Evolutionary conservation across 2,329 filamentous ascomycete genomes (phyloP).

Genomic region (Diplodia mutila): DNA sequence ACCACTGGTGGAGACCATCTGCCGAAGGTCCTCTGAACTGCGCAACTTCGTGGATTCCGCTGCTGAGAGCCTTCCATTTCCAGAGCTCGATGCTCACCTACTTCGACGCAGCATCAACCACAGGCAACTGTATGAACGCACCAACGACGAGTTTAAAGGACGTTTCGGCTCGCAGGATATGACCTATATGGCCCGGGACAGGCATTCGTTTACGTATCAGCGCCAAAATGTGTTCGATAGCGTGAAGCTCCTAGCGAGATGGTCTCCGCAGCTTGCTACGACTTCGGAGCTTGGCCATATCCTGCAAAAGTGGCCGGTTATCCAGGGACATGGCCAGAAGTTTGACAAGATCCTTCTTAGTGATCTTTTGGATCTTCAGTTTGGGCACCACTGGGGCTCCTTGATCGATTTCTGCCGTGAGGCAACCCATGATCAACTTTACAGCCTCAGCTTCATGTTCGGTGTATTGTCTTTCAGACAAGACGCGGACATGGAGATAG

Average conservation of each 20-base stretch:
- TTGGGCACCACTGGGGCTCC: constrained; percentile 49
- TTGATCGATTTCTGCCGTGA: constrained; percentile 46
- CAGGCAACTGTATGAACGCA: background rate
- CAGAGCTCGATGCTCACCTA: background rate
- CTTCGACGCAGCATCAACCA: background rate
- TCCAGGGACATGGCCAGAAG: constrained; percentile 21
- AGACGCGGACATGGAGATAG: constrained; percentile 44
- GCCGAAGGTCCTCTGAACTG: constrained; percentile 27
- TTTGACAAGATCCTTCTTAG: constrained; percentile 43
- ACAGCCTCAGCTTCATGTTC: constrained; percentile 52
- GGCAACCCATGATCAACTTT: constrained; percentile 33
- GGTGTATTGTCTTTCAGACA: constrained; percentile 49
- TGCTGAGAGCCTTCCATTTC: background rate
- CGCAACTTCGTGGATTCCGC: constrained; percentile 1
- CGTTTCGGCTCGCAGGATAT: background rate
- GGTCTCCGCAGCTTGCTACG: background rate
- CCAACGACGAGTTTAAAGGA: rapidly evolving
- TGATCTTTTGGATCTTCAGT: constrained; percentile 46
- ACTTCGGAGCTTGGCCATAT: background rate
- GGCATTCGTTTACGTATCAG: background rate
- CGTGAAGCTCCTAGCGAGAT: background rate
- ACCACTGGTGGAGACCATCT: constrained; percentile 29
- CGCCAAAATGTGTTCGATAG: constrained; percentile 3
- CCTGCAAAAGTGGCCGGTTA: background rate
- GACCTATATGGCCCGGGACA: background rate